Percentiles rank a stretch among this genome's conserved stretches.
Evolutionary conservation across 495 filamentous ascomycete species (phyloP).

Genomic region (Saxophila tyrrhenica): DNA sequence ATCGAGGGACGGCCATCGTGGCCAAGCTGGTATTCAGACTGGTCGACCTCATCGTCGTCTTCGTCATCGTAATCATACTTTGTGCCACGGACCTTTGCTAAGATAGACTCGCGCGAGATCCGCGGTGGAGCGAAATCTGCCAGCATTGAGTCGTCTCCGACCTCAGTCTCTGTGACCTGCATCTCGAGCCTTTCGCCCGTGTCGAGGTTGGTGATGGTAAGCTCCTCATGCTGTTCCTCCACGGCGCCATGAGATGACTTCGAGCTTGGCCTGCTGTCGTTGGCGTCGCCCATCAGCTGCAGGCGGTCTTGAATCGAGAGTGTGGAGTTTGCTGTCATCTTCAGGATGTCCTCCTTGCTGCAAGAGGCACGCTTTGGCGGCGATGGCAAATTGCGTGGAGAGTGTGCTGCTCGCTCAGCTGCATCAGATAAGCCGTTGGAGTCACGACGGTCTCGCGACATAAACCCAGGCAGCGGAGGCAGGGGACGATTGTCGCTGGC

Average conservation of each 20-base stretch:
- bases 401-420: neutral
- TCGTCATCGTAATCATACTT: slow-evolving; percentile 41
- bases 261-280: neutral
- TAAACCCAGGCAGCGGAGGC: slow-evolving; percentile 26
- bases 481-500: slow-evolving; percentile 25
- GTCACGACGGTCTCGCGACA: slow-evolving; percentile 15
- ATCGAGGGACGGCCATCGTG: slow-evolving; percentile 36
- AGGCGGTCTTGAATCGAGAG: slow-evolving; percentile 76
- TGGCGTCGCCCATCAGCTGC: slow-evolving; percentile 61
- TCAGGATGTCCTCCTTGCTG: slow-evolving; percentile 59
- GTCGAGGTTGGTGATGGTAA: slow-evolving; percentile 18
- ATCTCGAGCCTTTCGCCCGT: slow-evolving; percentile 16
- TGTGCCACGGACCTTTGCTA: slow-evolving; percentile 56
- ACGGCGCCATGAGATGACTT: neutral
- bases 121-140: slow-evolving; percentile 44
- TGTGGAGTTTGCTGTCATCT: slow-evolving; percentile 46
- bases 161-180: slow-evolving; percentile 1
- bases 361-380: slow-evolving; percentile 51
- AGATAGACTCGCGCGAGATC: slow-evolving; percentile 86
- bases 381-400: slow-evolving; percentile 38
- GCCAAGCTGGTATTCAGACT: neutral
- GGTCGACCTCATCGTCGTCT: slow-evolving; percentile 36
- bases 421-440: slow-evolving; percentile 19
- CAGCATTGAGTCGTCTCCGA: slow-evolving; percentile 3
- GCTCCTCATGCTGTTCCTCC: slow-evolving; percentile 2